Conservation (phyloP, 371 early-diverging fungal genomes). For the Apophysomyces elegans region DNA sequence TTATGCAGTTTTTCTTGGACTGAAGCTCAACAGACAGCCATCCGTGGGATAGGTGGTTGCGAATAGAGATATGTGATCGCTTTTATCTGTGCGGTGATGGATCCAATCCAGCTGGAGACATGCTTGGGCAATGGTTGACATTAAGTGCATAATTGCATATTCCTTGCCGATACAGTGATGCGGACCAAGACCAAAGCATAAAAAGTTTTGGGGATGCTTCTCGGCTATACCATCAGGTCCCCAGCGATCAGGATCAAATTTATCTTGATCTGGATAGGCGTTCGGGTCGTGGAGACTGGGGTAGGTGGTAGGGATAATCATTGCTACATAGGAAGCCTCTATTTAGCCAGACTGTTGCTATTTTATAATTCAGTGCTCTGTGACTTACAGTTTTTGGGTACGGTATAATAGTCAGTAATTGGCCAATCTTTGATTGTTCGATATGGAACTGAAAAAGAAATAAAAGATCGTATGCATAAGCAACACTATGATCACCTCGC, state of each 20-base stretch:
- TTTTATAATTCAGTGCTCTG: neutral
- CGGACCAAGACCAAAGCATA: constrained; percentile 45
- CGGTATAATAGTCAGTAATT: constrained; percentile 35
- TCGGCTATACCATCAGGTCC: constrained; percentile 40
- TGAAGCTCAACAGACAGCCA: constrained; percentile 44
- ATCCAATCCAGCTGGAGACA: constrained; percentile 37
- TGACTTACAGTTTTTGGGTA: constrained; percentile 36
- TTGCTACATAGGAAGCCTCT: constrained; percentile 18
- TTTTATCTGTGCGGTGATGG: constrained; percentile 40
- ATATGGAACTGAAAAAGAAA: constrained; percentile 29
- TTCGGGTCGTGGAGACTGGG: constrained; percentile 45
- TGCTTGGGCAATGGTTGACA: constrained; percentile 38
- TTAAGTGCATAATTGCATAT: constrained; percentile 43
- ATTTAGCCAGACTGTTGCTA: no score
- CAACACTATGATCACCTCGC: neutral
- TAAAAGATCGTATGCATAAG: neutral
- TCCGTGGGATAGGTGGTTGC: constrained; percentile 49
- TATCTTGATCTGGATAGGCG: constrained; percentile 42
- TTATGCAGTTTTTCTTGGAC: constrained; percentile 24
- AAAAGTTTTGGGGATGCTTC: constrained; percentile 43
- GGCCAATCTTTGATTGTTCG: constrained; percentile 39
- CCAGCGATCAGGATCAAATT: constrained; percentile 45
- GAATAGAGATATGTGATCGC: constrained; percentile 45
- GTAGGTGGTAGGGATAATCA: constrained; percentile 47
- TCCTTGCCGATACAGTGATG: constrained; percentile 48